Evolutionary conservation across 2,329 filamentous ascomycete genomes (phyloP).

Genomic region (Aspergillus eucalypticola): DNA sequence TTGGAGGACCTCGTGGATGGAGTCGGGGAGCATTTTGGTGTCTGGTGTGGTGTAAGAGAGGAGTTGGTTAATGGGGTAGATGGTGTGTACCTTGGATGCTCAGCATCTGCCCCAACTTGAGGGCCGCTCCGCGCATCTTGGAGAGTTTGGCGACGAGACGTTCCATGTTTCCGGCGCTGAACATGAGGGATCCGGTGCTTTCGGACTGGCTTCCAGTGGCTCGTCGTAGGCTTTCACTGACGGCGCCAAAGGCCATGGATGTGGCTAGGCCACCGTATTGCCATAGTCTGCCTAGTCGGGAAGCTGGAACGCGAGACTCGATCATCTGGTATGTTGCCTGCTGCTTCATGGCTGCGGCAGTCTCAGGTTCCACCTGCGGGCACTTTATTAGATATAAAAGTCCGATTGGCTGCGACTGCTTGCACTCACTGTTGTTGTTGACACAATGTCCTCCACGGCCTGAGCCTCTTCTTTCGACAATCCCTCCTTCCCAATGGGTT

Average conservation of each 20-base stretch:
- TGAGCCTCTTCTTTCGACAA: constrained; percentile 36
- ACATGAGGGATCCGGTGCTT: constrained; percentile 71
- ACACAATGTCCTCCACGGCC: constrained; percentile 17
- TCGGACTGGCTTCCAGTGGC: constrained; percentile 66
- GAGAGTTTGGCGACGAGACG: constrained; percentile 89
- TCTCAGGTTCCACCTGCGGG: constrained; percentile 17
- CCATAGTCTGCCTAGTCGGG: constrained; percentile 83
- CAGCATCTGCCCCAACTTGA: constrained; percentile 97
- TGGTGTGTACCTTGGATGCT: constrained; percentile 74
- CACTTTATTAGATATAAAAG: constrained; percentile 9
- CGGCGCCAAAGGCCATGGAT: constrained; percentile 90
- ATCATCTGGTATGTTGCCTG: constrained; percentile 66
- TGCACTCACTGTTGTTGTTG: constrained; percentile 15
- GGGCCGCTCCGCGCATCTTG: constrained; percentile 92
- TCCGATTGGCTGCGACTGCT: neutral
- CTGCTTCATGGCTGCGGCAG: constrained; percentile 25
- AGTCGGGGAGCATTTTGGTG: constrained; percentile 84
- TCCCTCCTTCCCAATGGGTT: constrained; percentile 36
- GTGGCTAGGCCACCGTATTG: constrained; percentile 92
- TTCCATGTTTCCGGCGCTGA: constrained; percentile 90
- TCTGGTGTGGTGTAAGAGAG: constrained; percentile 52
- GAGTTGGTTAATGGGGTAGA: neutral
- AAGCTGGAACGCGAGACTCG: constrained; percentile 88
- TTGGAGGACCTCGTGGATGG: constrained; percentile 86
- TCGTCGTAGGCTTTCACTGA: constrained; percentile 80